Conservation (phyloP, 1,139 yeast genomes). For the Candida sojae region DNA sequence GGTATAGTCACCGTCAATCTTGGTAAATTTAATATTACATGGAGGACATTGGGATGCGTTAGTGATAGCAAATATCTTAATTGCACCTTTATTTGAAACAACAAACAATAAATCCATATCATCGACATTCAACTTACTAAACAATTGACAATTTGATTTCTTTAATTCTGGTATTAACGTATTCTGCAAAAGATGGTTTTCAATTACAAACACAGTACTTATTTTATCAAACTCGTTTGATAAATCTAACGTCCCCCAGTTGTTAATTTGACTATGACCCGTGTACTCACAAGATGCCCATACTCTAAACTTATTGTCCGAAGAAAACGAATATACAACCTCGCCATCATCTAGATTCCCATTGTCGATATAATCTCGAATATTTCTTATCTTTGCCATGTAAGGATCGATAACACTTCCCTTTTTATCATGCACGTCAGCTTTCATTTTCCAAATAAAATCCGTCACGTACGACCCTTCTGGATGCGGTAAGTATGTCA, state of each 20-base stretch:
- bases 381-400: slow-evolving; percentile 42
- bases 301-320: slow-evolving; percentile 57
- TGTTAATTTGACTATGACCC: slow-evolving; percentile 56
- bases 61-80: slow-evolving; percentile 50
- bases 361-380: slow-evolving; percentile 34
- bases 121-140: slow-evolving; percentile 16
- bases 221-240: slow-evolving; percentile 22
- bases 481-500: slow-evolving; percentile 68
- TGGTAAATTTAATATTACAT: slow-evolving; percentile 29
- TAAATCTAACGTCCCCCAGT: slow-evolving; percentile 60
- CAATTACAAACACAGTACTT: slow-evolving; percentile 54
- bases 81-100: slow-evolving; percentile 43
- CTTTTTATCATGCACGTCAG: slow-evolving; percentile 11
- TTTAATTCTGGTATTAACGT: slow-evolving; percentile 16
- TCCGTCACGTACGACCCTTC: slow-evolving; percentile 48
- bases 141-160: slow-evolving; percentile 2
- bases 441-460: slow-evolving; percentile 51
- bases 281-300: slow-evolving; percentile 75
- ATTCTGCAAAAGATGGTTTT: slow-evolving; percentile 46
- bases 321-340: slow-evolving; percentile 61
- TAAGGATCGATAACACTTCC: slow-evolving; percentile 24
- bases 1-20: slow-evolving; percentile 13
- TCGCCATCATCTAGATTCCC: slow-evolving; percentile 35
- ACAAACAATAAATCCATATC: slow-evolving; percentile 58
- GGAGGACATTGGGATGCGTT: slow-evolving; percentile 56